Evolutionary conservation across 169 alveolate genomes (phyloP).

Genomic region (Cytauxzoon felis): DNA sequence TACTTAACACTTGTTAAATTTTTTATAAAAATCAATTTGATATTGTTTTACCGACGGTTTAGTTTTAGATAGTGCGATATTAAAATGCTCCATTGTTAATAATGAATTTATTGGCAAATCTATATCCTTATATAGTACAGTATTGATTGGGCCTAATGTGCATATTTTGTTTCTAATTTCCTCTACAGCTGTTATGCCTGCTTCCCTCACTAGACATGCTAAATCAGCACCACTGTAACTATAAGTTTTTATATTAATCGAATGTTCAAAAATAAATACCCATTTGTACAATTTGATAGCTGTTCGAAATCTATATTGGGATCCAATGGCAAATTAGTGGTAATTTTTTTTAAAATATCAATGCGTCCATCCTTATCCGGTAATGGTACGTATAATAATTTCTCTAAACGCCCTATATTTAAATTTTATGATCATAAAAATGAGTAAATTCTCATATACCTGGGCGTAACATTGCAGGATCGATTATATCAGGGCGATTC

Average conservation of each 20-base stretch:
- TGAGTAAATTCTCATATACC: constrained; percentile 73
- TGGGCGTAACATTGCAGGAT: constrained; percentile 99
- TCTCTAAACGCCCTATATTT: constrained; percentile 65
- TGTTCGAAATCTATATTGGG: constrained; percentile 71
- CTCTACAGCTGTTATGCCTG: constrained; percentile 83
- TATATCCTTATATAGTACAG: background rate
- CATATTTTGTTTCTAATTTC: constrained; percentile 20
- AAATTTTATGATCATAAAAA: background rate
- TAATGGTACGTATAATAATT: constrained; percentile 90
- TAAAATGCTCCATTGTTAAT: constrained; percentile 24
- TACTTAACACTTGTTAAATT: background rate
- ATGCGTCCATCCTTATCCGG: constrained; percentile 91
- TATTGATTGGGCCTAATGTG: background rate
- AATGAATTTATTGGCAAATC: constrained; percentile 36
- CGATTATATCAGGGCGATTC: constrained; percentile 98
- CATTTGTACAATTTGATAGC: constrained; percentile 80
- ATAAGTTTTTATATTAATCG: background rate
- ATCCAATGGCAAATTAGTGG: constrained; percentile 84
- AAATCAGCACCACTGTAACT: constrained; percentile 95
- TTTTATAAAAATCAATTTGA: constrained; percentile 58
- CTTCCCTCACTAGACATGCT: constrained; percentile 89
- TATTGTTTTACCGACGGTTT: constrained; percentile 60
- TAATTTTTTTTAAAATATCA: constrained; percentile 82
- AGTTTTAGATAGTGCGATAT: constrained; percentile 41
- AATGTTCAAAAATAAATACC: constrained; percentile 35